Evolutionary conservation across 177 flowering plant genomes (phyloP).

Genomic region (Vitis hybrid): DNA sequence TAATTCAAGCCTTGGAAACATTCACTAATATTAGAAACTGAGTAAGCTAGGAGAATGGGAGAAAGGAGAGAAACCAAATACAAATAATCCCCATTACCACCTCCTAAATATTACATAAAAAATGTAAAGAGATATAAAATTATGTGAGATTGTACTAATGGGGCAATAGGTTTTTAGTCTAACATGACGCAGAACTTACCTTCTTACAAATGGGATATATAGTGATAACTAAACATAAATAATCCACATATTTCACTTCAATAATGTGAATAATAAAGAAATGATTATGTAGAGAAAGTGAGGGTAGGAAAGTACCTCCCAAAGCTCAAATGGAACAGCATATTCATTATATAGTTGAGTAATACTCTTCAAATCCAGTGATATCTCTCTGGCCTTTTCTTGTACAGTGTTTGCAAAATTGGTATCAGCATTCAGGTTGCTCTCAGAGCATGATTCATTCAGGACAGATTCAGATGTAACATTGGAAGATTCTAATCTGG

Average conservation of each 20-base stretch:
- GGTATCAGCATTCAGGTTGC: constrained; percentile 29
- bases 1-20: too few species aligned
- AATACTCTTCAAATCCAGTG: constrained; percentile 82
- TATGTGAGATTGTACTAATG: too few species aligned
- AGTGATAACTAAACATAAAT: background rate
- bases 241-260: background rate
- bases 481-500: constrained; percentile 46
- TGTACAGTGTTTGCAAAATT: constrained; percentile 39
- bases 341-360: constrained; percentile 95
- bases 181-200: background rate
- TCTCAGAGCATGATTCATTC: constrained; percentile 44
- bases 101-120: too few species aligned
- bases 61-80: too few species aligned
- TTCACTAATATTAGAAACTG: too few species aligned
- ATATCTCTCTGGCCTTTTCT: constrained; percentile 79
- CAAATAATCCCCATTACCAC: too few species aligned
- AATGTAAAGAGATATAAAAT: too few species aligned
- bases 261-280: background rate
- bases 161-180: too few species aligned
- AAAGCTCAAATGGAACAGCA: constrained; percentile 96
- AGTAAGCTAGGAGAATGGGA: too few species aligned
- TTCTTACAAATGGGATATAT: background rate
- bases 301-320: constrained; percentile 68
- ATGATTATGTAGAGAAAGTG: background rate
- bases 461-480: constrained; percentile 39